Percentiles rank a stretch among this genome's conserved stretches.
These are phyloP conservation scores for Daucus carota DNA, from an alignment of 129 eudicot genomes.

Conservation along the genomic window DNA sequence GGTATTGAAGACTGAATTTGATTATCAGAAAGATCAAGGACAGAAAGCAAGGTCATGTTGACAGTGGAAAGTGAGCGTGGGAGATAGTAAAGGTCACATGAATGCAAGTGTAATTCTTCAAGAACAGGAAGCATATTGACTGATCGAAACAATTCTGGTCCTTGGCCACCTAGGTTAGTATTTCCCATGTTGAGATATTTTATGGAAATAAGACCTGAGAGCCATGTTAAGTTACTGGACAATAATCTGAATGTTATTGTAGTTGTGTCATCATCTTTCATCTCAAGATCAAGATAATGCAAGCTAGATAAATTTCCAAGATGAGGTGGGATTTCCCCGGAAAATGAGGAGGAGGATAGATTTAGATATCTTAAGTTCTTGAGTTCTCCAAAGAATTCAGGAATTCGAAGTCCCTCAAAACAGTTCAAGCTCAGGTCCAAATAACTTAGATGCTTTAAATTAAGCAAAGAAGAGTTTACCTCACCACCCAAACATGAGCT, in stretches of 20 bases:
- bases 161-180: not conserved
- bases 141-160: not conserved
- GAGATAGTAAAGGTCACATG: not conserved
- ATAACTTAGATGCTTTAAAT: not conserved
- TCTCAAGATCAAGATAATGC: not conserved
- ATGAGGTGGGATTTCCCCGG: slow-evolving; percentile 1
- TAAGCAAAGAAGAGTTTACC: slow-evolving; percentile 4
- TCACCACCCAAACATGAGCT: not conserved
- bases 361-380: slow-evolving; percentile 6
- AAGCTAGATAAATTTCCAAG: slow-evolving; percentile 9
- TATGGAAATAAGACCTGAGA: slow-evolving; percentile 6
- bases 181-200: slow-evolving; percentile 7
- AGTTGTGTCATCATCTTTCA: not conserved
- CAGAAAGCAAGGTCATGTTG: slow-evolving; percentile 22
- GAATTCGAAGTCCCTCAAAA: not conserved
- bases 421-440: not conserved
- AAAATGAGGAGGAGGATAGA: not conserved
- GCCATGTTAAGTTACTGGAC: not conserved
- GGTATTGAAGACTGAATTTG: slow-evolving; percentile 19
- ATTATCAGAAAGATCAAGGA: slow-evolving; percentile 25
- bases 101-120: slow-evolving; percentile 5
- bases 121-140: slow-evolving; percentile 1
- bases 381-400: not conserved
- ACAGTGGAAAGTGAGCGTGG: not conserved
- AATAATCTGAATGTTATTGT: not conserved